Conservation (phyloP, 176 grass and related monocot genomes). For the Coix lacrymajobi region DNA sequence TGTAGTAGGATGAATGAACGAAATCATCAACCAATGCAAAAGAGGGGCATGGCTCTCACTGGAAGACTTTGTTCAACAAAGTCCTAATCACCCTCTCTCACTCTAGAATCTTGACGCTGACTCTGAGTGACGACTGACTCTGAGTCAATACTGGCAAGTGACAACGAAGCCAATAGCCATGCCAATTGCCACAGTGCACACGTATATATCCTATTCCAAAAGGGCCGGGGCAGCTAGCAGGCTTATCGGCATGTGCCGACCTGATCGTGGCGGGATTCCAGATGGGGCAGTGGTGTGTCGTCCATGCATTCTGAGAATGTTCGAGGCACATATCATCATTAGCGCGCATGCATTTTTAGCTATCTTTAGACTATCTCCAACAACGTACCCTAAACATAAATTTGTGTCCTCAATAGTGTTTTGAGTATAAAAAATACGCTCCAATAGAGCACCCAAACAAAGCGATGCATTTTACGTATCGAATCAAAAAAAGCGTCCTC, state of each 20-base stretch:
- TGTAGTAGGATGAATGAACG: not conserved
- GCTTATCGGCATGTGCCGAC: slow-evolving; percentile 14
- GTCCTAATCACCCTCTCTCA: not conserved
- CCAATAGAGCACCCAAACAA: too few relatives aligned
- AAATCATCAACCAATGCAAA: not conserved
- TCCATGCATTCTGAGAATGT: slow-evolving; percentile 20
- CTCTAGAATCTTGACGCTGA: not conserved
- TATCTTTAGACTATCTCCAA: too few relatives aligned
- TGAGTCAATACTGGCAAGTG: not conserved
- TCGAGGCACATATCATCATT: not conserved
- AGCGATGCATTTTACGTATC: too few relatives aligned
- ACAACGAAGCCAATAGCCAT: not conserved
- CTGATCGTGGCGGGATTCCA: not conserved
- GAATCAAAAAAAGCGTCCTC: too few relatives aligned
- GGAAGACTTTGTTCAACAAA: not conserved
- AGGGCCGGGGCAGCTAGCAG: not conserved
- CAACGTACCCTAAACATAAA: too few relatives aligned
- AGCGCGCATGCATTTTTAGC: not conserved
- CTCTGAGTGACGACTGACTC: not conserved
- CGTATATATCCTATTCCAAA: not conserved
- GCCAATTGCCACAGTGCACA: not conserved
- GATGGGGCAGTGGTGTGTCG: not conserved
- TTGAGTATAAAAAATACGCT: too few relatives aligned
- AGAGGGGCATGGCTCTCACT: not conserved
- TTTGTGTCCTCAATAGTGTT: too few relatives aligned